These are phyloP conservation scores for Mycena sanguinolenta DNA, from an alignment of 768 basidiomycete genomes.

Conservation along the genomic window DNA sequence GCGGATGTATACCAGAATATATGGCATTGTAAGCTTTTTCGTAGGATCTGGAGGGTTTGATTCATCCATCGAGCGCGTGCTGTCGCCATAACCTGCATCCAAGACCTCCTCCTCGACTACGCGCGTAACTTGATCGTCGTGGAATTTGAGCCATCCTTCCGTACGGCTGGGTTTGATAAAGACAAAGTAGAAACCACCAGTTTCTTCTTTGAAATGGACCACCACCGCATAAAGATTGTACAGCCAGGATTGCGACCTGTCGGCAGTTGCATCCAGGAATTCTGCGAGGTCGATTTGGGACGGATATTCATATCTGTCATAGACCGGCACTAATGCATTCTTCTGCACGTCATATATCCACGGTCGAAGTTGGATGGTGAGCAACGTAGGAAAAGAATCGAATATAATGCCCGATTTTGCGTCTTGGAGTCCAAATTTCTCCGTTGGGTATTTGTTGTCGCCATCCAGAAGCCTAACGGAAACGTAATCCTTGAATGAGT, in stretches of 20 bases:
- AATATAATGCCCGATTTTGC: conserved; percentile 99
- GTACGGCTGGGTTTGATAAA: conserved; percentile 97
- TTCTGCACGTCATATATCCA: conserved; percentile 99
- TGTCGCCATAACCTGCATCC: conserved; percentile 97
- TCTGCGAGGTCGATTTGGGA: conserved; percentile 96
- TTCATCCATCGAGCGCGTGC: conserved; percentile 78
- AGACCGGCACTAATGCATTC: conserved; percentile 99
- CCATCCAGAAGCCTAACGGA: conserved; percentile 97
- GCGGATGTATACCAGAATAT: conserved; percentile 99
- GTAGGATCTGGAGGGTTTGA: conserved; percentile 92
- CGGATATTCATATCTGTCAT: conserved; percentile 99
- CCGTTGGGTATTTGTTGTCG: conserved; percentile 99
- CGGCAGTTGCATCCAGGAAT: conserved; percentile 91
- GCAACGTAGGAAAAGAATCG: conserved; percentile 96
- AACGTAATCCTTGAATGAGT: conserved; percentile 98
- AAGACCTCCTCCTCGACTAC: conserved; percentile 97
- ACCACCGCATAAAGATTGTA: conserved; percentile 97
- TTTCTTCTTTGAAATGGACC: conserved; percentile 97
- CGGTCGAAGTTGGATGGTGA: conserved; percentile 97
- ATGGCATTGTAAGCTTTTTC: conserved; percentile 99
- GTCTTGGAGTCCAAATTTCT: conserved; percentile 95
- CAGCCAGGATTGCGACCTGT: conserved; percentile 50
- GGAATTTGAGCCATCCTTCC: conserved; percentile 97
- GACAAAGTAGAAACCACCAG: conserved; percentile 98
- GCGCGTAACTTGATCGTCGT: conserved; percentile 98